Conservation (phyloP, 345 rosid genomes). For the Turnera subulata region DNA sequence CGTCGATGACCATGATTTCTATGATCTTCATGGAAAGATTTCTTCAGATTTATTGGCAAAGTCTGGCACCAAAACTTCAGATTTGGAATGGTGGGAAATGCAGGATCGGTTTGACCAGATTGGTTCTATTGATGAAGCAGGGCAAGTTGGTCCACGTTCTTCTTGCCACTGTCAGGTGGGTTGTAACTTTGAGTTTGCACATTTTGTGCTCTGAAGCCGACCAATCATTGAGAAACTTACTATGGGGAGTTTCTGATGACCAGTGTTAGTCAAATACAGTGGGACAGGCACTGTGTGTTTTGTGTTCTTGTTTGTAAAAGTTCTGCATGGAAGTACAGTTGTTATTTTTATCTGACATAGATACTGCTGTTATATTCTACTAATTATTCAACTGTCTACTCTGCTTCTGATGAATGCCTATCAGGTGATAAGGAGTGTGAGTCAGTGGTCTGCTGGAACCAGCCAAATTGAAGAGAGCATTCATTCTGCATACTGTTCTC, state of each 20-base stretch:
- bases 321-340: background rate
- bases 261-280: background rate
- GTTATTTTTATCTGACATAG: background rate
- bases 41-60: slow-evolving; percentile 27
- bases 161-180: slow-evolving; percentile 96
- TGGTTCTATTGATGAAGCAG: slow-evolving; percentile 51
- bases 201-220: slow-evolving; percentile 3
- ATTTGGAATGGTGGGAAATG: slow-evolving; percentile 89
- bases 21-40: slow-evolving; percentile 29
- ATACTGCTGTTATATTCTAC: too few relatives aligned
- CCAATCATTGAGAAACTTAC: background rate
- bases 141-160: slow-evolving; percentile 87
- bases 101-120: slow-evolving; percentile 72
- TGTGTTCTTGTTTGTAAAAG: slow-evolving; percentile 1
- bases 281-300: slow-evolving; percentile 3
- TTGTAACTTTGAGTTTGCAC: slow-evolving; percentile 11
- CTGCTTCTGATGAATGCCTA: slow-evolving; percentile 8
- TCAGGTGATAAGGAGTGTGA: slow-evolving; percentile 96
- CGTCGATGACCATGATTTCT: slow-evolving; percentile 63
- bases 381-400: background rate
- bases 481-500: slow-evolving; percentile 91
- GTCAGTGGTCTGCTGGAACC: slow-evolving; percentile 99
- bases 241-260: background rate
- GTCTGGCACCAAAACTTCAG: slow-evolving; percentile 35
- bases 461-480: slow-evolving; percentile 94